A percentile compares a stretch with the other conserved stretches of the same genome.
These are phyloP conservation scores for Cryphonectria naterciae DNA, from an alignment of 2,329 filamentous ascomycete genomes.

Conservation along the genomic window DNA sequence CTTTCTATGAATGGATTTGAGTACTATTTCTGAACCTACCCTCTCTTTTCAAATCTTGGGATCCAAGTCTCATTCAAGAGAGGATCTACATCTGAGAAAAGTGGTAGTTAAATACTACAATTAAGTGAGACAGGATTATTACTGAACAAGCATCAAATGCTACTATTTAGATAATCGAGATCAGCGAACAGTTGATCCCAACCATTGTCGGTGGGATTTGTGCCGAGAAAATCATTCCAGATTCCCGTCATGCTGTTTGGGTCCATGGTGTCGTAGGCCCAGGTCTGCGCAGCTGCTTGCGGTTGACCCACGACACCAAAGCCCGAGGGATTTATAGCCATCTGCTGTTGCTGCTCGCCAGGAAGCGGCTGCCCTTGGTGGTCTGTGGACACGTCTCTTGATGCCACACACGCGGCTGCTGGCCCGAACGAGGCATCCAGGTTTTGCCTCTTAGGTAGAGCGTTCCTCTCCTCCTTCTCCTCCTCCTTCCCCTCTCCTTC, in stretches of 20 bases:
- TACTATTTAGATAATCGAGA: constrained; percentile 17
- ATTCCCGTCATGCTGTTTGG: constrained; percentile 12
- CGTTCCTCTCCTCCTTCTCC: background rate
- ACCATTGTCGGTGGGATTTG: constrained; percentile 16
- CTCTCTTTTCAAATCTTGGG: background rate
- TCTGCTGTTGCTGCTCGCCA: background rate
- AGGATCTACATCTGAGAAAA: no score
- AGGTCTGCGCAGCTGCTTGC: background rate
- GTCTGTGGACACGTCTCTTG: background rate
- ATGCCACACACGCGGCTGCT: background rate
- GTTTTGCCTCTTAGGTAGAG: background rate
- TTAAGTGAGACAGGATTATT: no score
- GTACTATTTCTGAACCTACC: background rate
- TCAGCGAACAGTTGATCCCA: constrained; percentile 33
- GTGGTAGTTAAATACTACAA: no score
- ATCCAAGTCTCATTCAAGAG: no score
- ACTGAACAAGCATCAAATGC: background rate
- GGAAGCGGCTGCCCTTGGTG: background rate
- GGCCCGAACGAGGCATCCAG: background rate
- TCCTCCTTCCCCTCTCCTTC: background rate
- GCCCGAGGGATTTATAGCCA: background rate
- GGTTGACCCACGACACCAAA: background rate
- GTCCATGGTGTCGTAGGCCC: constrained; percentile 7
- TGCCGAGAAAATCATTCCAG: constrained; percentile 27
- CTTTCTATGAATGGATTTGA: background rate